Percentiles rank a stretch among this genome's conserved stretches.
phyloP scores from a whole-genome alignment of 306 rosid genomes.

The Begonia loranthoides region DNA sequence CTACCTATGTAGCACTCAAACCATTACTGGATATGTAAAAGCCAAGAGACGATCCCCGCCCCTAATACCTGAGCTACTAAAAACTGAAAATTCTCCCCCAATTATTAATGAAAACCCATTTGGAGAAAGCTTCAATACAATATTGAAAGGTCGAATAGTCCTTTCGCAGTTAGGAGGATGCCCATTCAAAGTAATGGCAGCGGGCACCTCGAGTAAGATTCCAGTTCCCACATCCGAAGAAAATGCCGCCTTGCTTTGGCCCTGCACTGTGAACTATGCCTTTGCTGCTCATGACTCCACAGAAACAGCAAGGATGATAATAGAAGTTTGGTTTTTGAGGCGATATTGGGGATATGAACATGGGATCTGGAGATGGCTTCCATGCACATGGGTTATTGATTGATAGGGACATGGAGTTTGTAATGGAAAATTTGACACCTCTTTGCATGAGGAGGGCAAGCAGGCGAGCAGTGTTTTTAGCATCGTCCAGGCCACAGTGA shows the following conservation, averaged over 20 bases:
- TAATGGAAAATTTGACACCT: conserved; percentile 66
- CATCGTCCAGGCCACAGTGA: conserved; percentile 92
- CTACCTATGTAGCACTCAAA: too few species aligned
- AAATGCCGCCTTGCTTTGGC: conserved; percentile 66
- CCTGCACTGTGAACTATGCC: conserved; percentile 70
- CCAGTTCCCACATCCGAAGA: conserved; percentile 95
- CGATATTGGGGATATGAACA: conserved; percentile 21
- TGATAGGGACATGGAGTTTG: conserved; percentile 61
- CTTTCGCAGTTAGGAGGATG: conserved; percentile 19
- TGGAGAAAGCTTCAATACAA: too few species aligned
- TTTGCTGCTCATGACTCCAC: conserved; percentile 74
- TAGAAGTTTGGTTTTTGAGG: conserved; percentile 41
- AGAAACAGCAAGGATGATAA: conserved; percentile 53
- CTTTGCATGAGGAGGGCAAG: conserved; percentile 61
- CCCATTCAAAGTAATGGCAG: conserved; percentile 91
- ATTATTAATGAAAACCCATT: too few species aligned
- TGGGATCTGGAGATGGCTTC: conserved; percentile 50
- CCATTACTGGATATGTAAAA: too few species aligned
- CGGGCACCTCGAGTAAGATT: conserved; percentile 60
- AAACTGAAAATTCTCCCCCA: too few species aligned
- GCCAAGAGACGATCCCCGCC: too few species aligned
- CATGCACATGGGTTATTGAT: conserved; percentile 35
- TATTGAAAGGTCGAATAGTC: too few species aligned
- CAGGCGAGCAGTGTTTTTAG: conserved; percentile 78
- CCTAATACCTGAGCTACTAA: too few species aligned